A percentile compares a stretch with the other conserved stretches of the same genome.
Conservation (phyloP, 305 asterid genomes). For the Fraxinus platypoda region DNA sequence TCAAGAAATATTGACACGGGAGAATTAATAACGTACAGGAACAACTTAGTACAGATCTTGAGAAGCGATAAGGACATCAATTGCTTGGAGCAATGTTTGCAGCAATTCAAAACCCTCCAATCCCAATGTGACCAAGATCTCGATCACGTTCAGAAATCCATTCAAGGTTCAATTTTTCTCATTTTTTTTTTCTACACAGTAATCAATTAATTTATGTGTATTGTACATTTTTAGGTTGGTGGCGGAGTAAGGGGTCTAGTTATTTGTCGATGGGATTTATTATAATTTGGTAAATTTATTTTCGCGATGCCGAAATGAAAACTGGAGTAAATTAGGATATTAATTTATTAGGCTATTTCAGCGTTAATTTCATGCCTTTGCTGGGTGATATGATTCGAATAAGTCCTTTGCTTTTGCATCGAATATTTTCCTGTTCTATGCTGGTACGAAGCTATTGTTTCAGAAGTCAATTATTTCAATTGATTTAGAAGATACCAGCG, state of each 20-base stretch:
- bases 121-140: constrained; percentile 29
- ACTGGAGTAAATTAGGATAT: neutral
- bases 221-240: constrained; percentile 19
- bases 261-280: constrained; percentile 27
- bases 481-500: neutral
- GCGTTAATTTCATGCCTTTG: neutral
- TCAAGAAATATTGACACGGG: constrained; percentile 26
- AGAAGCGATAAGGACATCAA: constrained; percentile 25
- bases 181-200: neutral
- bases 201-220: neutral
- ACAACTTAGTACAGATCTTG: constrained; percentile 31
- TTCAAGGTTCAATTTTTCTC: constrained; percentile 29
- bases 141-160: constrained; percentile 7
- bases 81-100: constrained; percentile 26
- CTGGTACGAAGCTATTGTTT: neutral
- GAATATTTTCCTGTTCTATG: neutral
- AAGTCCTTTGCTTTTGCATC: neutral
- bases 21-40: constrained; percentile 23
- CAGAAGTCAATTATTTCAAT: neutral
- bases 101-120: constrained; percentile 27
- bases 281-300: neutral
- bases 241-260: neutral
- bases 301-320: neutral
- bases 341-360: neutral
- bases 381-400: neutral